Evolutionary conservation across 768 basidiomycete species (phyloP).

Genomic region (Lactifluus piperatus): DNA sequence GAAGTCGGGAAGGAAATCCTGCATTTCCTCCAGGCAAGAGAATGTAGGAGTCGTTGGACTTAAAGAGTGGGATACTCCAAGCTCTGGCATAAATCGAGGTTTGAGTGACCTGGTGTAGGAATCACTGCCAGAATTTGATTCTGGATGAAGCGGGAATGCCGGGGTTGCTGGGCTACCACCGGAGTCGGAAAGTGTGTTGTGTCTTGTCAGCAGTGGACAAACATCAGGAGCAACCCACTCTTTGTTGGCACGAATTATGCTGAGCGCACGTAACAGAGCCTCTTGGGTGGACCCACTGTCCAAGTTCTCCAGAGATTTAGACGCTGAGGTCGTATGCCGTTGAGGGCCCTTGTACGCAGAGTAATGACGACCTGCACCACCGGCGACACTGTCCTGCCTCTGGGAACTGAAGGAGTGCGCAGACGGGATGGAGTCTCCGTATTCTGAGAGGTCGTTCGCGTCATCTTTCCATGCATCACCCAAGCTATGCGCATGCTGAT

Average conservation of each 20-base stretch:
- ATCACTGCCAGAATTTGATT: not conserved
- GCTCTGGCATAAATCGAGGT: not conserved
- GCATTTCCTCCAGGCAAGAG: constrained; percentile 2
- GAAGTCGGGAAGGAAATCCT: constrained; percentile 15
- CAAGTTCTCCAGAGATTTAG: not conserved
- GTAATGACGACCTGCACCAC: not conserved
- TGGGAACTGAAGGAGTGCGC: not conserved
- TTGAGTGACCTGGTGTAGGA: not conserved
- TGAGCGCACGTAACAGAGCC: not conserved
- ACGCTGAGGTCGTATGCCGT: not conserved
- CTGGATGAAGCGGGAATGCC: not conserved
- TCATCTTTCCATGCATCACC: not conserved
- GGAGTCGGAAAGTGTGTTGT: not conserved
- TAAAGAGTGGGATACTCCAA: not conserved
- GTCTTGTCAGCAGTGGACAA: not conserved
- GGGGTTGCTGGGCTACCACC: not conserved
- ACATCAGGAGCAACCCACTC: not conserved
- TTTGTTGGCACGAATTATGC: not conserved
- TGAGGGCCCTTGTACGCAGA: not conserved
- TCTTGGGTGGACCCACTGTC: not conserved
- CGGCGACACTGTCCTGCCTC: not conserved
- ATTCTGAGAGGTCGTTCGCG: constrained; percentile 15
- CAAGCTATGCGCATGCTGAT: not conserved
- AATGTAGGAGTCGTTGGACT: not conserved
- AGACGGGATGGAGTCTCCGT: constrained; percentile 5